phyloP scores from a whole-genome alignment of 805 yeast species.

The Candida xyloterini region DNA sequence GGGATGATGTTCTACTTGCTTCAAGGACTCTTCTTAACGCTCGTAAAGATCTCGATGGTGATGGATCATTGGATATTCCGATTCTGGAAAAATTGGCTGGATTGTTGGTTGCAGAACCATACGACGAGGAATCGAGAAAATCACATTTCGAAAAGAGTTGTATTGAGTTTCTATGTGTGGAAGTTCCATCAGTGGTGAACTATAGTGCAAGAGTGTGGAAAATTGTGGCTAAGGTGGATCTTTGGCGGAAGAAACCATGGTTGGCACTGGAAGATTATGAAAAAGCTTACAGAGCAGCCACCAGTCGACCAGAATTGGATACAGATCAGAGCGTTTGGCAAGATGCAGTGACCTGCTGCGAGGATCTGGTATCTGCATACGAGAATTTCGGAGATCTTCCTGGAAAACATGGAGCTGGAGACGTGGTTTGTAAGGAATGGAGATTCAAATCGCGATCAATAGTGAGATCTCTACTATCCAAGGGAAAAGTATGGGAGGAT shows the following conservation, averaged over 20 bases:
- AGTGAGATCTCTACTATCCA: constrained; percentile 71
- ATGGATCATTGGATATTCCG: constrained; percentile 67
- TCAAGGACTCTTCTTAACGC: constrained; percentile 59
- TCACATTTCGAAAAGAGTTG: constrained; percentile 67
- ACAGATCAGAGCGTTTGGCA: constrained; percentile 65
- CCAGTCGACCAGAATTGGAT: constrained; percentile 62
- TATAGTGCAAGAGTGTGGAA: constrained; percentile 73
- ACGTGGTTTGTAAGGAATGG: constrained; percentile 91
- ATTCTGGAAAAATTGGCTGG: constrained; percentile 72
- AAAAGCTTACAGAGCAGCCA: constrained; percentile 74
- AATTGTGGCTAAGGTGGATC: constrained; percentile 75
- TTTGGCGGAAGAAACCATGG: constrained; percentile 90
- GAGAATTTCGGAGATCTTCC: constrained; percentile 82
- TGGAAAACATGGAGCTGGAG: constrained; percentile 76
- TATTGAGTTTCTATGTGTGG: constrained; percentile 65
- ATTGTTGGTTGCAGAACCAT: constrained; percentile 54
- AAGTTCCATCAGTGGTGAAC: constrained; percentile 68
- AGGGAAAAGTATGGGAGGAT: constrained; percentile 81
- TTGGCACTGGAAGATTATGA: constrained; percentile 80
- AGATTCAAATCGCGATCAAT: constrained; percentile 74
- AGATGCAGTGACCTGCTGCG: constrained; percentile 74
- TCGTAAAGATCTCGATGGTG: constrained; percentile 55
- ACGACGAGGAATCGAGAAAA: constrained; percentile 34
- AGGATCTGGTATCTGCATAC: constrained; percentile 80
- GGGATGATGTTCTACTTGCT: constrained; percentile 85